Percentiles rank a stretch among this genome's conserved stretches.
Evolutionary conservation across 768 basidiomycete species (phyloP).

Genomic region (Mycena indigotica): DNA sequence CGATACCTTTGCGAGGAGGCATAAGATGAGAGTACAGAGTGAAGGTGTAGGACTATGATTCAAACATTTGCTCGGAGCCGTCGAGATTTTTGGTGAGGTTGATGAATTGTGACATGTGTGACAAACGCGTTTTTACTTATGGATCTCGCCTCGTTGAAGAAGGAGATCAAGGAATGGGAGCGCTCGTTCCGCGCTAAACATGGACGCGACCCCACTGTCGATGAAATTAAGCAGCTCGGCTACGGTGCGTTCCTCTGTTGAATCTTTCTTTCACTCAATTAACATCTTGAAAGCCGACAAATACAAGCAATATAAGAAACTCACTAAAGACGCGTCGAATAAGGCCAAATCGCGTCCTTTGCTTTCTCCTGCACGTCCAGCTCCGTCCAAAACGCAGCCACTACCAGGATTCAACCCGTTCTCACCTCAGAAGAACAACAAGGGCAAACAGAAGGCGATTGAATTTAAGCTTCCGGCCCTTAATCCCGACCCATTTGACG

Average conservation of each 20-base stretch:
- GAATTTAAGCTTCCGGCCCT: constrained; percentile 20
- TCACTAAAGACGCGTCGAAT: constrained; percentile 49
- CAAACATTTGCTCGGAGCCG: neutral
- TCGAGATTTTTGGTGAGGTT: too few relatives aligned
- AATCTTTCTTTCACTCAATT: too few relatives aligned
- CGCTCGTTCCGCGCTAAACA: constrained; percentile 60
- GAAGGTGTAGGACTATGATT: neutral
- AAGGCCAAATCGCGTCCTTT: constrained; percentile 34
- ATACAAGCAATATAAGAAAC: constrained; percentile 81
- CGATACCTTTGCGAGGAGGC: constrained; percentile 75
- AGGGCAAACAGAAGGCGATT: constrained; percentile 43
- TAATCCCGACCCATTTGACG: constrained; percentile 23
- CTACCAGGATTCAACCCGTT: constrained; percentile 72
- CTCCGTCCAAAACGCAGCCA: constrained; percentile 50
- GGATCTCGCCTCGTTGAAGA: constrained; percentile 42
- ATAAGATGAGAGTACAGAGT: constrained; percentile 36
- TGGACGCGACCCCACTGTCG: constrained; percentile 61
- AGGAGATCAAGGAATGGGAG: constrained; percentile 81
- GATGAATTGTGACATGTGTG: constrained; percentile 4
- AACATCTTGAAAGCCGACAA: constrained; percentile 81
- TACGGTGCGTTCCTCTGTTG: constrained; percentile 57
- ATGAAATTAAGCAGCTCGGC: constrained; percentile 67
- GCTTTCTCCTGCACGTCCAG: constrained; percentile 52
- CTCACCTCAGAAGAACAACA: constrained; percentile 73
- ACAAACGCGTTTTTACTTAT: too few relatives aligned